phyloP scores from a whole-genome alignment of 2,329 filamentous ascomycete genomes.

The Colletotrichum sp. region DNA sequence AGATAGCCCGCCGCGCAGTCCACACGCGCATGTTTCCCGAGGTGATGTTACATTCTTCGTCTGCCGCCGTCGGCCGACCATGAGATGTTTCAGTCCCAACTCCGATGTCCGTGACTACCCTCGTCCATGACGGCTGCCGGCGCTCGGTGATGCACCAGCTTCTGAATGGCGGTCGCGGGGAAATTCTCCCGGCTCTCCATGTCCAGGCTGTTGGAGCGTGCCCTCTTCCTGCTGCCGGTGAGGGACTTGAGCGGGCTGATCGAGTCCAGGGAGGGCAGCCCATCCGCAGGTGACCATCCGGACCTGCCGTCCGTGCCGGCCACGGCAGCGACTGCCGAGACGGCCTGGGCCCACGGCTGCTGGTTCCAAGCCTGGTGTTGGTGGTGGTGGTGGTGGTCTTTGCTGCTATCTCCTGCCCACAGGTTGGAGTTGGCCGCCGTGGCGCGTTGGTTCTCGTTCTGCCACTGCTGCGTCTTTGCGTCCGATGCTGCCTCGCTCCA shows the following conservation, averaged over 20 bases:
- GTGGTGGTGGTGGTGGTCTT: conserved; percentile 24
- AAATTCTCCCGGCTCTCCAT: conserved; percentile 24
- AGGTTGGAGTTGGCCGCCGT: conserved; percentile 29
- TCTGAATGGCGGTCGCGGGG: conserved; percentile 22
- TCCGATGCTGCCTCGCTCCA: conserved; percentile 17
- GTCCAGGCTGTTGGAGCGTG: conserved; percentile 22
- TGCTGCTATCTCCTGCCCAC: conserved; percentile 25
- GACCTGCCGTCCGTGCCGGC: conserved; percentile 21
- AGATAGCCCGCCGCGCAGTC: background rate
- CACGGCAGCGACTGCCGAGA: conserved; percentile 33
- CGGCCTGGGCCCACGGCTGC: conserved; percentile 30
- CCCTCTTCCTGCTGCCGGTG: conserved; percentile 14
- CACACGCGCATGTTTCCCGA: background rate
- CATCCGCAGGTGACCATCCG: conserved; percentile 18
- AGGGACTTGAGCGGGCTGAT: conserved; percentile 22
- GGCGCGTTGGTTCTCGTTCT: conserved; percentile 21
- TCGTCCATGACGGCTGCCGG: conserved; percentile 18
- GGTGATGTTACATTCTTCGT: background rate
- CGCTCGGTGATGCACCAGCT: conserved; percentile 20
- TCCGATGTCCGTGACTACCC: conserved; percentile 17
- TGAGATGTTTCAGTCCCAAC: conserved; percentile 18
- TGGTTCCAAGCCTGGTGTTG: conserved; percentile 32
- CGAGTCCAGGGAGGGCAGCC: conserved; percentile 19
- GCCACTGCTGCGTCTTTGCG: conserved; percentile 18
- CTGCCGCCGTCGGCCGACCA: background rate